Conservation (phyloP, 441 rosid genomes). For the Erodium trifolium region DNA sequence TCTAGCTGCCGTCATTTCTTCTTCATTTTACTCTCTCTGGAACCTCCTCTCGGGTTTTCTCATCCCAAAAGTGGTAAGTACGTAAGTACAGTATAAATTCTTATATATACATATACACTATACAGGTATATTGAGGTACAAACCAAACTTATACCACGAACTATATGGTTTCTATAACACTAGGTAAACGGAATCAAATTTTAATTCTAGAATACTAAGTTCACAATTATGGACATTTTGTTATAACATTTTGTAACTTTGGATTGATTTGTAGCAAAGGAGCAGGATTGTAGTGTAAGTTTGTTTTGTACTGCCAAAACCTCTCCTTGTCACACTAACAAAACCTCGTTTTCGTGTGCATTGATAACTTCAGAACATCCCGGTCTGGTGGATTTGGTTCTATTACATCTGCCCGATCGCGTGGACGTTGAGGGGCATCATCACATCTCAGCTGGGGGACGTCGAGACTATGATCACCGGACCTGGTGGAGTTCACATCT, state of each 20-base stretch:
- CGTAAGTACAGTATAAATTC: slow-evolving; percentile 25
- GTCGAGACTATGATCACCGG: slow-evolving; percentile 48
- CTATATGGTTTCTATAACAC: too few species aligned
- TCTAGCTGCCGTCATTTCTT: slow-evolving; percentile 74
- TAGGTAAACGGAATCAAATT: too few species aligned
- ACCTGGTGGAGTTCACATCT: slow-evolving; percentile 36
- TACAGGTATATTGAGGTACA: too few species aligned
- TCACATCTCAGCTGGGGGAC: slow-evolving; percentile 77
- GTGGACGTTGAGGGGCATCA: slow-evolving; percentile 71
- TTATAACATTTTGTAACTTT: too few species aligned
- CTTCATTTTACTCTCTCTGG: slow-evolving; percentile 93
- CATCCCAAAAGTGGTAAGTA: slow-evolving; percentile 59
- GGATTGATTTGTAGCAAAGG: too few species aligned
- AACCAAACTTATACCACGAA: too few species aligned
- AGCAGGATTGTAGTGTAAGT: too few species aligned
- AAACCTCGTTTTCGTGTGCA: neutral
- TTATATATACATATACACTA: too few species aligned
- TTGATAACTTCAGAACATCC: slow-evolving; percentile 40
- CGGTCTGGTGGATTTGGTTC: slow-evolving; percentile 95
- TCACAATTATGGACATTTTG: too few species aligned
- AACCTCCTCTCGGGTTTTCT: slow-evolving; percentile 91
- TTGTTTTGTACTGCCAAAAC: too few species aligned
- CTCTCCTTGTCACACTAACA: too few species aligned
- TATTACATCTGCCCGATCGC: slow-evolving; percentile 71
- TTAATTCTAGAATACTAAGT: too few species aligned